These are phyloP conservation scores for Blastomyces percursus DNA, from an alignment of 2,329 filamentous ascomycete genomes.

Conservation along the genomic window DNA sequence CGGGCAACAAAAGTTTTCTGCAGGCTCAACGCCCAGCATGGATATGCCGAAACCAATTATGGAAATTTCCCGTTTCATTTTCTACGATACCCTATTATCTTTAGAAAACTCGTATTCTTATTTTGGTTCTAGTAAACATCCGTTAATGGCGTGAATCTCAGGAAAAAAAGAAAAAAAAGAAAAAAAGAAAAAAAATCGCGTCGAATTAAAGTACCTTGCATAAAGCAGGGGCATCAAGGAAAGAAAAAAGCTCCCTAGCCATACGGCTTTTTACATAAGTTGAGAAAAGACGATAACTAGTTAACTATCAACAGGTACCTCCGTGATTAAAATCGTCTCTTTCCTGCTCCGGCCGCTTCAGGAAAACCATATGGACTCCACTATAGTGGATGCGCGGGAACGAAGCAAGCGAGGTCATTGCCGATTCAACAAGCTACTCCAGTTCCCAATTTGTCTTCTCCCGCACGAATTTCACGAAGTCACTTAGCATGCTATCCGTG, in stretches of 20 bases:
- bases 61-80: too few species aligned
- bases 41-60: too few species aligned
- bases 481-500: constrained; percentile 31
- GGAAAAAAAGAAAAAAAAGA: too few species aligned
- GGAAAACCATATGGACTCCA: background rate
- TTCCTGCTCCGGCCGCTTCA: background rate
- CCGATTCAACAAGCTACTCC: background rate
- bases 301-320: too few species aligned
- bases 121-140: background rate
- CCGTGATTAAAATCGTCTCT: background rate
- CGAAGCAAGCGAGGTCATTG: background rate
- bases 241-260: background rate
- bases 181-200: too few species aligned
- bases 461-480: constrained; percentile 28
- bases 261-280: too few species aligned
- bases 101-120: too few species aligned
- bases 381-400: background rate
- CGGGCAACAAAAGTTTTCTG: too few species aligned
- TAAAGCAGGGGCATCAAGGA: background rate
- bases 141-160: background rate
- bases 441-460: constrained; percentile 2
- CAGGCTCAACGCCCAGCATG: too few species aligned
- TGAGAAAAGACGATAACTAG: too few species aligned
- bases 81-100: too few species aligned
- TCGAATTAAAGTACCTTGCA: too few species aligned